Evolutionary conservation across 2,329 filamentous ascomycete species (phyloP).

Genomic region (Delphinella strobiligena): DNA sequence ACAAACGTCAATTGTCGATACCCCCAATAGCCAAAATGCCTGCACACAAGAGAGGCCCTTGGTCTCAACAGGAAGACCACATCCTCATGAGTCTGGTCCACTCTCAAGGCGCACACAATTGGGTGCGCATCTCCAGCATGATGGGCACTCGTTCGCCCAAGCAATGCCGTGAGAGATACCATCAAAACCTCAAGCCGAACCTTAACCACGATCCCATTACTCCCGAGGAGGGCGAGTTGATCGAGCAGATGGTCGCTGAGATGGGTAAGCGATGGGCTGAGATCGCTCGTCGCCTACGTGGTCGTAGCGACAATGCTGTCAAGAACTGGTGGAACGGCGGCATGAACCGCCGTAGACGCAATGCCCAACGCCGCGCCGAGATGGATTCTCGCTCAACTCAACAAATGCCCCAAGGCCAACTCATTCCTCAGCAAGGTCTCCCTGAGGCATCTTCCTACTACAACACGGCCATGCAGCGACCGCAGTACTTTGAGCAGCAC

Average conservation of each 20-base stretch:
- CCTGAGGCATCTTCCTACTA: conserved; percentile 13
- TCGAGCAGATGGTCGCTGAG: conserved; percentile 63
- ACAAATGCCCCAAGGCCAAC: conserved; percentile 11
- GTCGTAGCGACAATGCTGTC: conserved; percentile 86
- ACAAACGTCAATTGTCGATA: conserved; percentile 7
- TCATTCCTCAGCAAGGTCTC: conserved; percentile 14
- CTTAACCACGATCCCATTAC: conserved; percentile 67
- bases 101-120: conserved; percentile 67
- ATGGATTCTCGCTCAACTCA: conserved; percentile 17
- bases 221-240: conserved; percentile 60
- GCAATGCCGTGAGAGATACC: conserved; percentile 87
- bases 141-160: conserved; percentile 75
- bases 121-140: conserved; percentile 71
- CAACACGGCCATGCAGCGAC: conserved; percentile 10
- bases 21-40: conserved; percentile 26
- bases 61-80: conserved; percentile 67
- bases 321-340: conserved; percentile 98
- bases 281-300: conserved; percentile 69
- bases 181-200: conserved; percentile 83
- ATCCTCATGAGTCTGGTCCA: conserved; percentile 59
- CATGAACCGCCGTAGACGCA: conserved; percentile 60
- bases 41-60: conserved; percentile 63
- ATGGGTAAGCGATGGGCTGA: conserved; percentile 89
- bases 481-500: conserved; percentile 12
- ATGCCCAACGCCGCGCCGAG: conserved; percentile 21